A percentile compares a stretch with the other conserved stretches of the same genome.
These are phyloP conservation scores for Biscutella auriculata DNA, from an alignment of 441 rosid species.

Conservation along the genomic window DNA sequence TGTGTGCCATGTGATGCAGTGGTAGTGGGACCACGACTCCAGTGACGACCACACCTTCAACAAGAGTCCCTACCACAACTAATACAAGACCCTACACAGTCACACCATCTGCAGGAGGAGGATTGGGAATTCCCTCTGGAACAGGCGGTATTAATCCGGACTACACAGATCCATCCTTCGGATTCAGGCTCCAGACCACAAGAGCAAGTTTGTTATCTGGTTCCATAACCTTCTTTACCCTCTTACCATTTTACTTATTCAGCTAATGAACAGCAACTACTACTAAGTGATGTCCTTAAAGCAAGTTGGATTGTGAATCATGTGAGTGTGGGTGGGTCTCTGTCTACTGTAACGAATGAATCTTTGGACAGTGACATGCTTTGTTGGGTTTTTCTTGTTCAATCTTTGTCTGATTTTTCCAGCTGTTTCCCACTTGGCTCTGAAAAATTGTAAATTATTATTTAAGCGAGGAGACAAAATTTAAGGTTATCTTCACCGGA, in stretches of 20 bases:
- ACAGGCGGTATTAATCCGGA: slow-evolving; percentile 52
- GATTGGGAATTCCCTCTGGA: slow-evolving; percentile 41
- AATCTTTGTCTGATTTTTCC: slow-evolving; percentile 4
- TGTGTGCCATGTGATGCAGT: slow-evolving; percentile 16
- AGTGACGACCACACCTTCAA: slow-evolving; percentile 29
- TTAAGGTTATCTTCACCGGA: slow-evolving; percentile 2
- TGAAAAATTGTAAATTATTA: slow-evolving; percentile 15
- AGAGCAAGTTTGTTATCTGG: not conserved
- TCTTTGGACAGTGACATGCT: slow-evolving; percentile 7
- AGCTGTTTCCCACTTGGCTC: slow-evolving; percentile 21
- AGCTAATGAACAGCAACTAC: not conserved
- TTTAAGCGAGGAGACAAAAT: not conserved
- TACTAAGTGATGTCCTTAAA: too few relatives aligned
- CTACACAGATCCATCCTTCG: slow-evolving; percentile 32
- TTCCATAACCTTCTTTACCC: not conserved
- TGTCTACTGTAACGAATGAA: slow-evolving; percentile 6
- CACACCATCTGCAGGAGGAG: slow-evolving; percentile 59
- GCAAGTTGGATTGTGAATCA: slow-evolving; percentile 1
- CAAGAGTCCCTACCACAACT: slow-evolving; percentile 22
- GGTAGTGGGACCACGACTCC: slow-evolving; percentile 38
- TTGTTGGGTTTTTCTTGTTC: not conserved
- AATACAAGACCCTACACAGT: slow-evolving; percentile 35
- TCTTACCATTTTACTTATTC: slow-evolving; percentile 22
- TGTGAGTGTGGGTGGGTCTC: slow-evolving; percentile 23
- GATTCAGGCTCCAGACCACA: slow-evolving; percentile 24